phyloP scores from a whole-genome alignment of 148 eudicot genomes.

The Fagopyrum homotropicum region DNA sequence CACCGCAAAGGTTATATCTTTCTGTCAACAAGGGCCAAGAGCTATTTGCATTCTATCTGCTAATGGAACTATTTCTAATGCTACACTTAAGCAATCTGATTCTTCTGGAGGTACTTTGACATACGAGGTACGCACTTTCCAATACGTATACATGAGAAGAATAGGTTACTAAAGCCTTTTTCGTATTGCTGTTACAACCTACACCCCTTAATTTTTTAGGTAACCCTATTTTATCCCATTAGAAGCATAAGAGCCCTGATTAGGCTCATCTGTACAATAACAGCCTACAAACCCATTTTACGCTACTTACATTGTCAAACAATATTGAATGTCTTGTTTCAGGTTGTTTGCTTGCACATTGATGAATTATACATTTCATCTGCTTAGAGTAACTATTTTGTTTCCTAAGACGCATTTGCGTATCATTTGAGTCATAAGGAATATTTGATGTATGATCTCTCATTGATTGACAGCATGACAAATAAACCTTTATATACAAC shows the following conservation, averaged over 20 bases:
- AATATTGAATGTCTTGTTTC: neutral
- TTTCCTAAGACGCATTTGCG: neutral
- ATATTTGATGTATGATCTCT: too few species aligned
- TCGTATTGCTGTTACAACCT: too few species aligned
- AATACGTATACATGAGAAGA: neutral
- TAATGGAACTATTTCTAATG: constrained; percentile 42
- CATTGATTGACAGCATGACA: too few species aligned
- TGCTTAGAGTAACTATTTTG: neutral
- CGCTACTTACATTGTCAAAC: neutral
- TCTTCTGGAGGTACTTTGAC: constrained; percentile 52
- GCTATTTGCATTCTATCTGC: constrained; percentile 54
- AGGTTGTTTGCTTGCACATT: neutral
- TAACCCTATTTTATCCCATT: too few species aligned
- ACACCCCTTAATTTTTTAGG: too few species aligned
- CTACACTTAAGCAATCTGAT: constrained; percentile 40
- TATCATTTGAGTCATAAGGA: neutral
- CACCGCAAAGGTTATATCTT: constrained; percentile 40
- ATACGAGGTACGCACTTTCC: constrained; percentile 35
- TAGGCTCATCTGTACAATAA: too few species aligned
- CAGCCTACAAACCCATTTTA: too few species aligned
- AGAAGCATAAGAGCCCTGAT: too few species aligned
- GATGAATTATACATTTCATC: neutral
- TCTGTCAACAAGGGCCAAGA: constrained; percentile 48
- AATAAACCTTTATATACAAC: too few species aligned
- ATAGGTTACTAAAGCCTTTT: too few species aligned